Evolutionary conservation across 139 green algal genomes (phyloP).

Genomic region (Limnomonas spitsbergensis): DNA sequence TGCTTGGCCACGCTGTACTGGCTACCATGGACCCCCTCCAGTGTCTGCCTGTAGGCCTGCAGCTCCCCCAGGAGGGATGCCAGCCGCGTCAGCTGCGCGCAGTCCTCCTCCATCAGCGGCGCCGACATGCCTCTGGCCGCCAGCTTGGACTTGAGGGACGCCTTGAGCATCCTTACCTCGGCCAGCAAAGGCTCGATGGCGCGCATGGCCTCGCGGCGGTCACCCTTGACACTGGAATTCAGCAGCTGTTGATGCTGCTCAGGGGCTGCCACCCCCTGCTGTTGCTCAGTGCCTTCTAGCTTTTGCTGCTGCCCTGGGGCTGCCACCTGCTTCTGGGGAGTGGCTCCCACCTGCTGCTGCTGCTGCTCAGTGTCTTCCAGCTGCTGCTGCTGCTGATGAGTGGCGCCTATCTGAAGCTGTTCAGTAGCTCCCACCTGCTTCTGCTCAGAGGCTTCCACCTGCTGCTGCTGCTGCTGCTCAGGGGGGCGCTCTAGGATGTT

Average conservation of each 20-base stretch:
- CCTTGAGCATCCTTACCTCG: constrained; percentile 7
- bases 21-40: neutral
- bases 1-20: constrained; percentile 17
- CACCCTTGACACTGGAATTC: neutral
- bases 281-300: neutral
- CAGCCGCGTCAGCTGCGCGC: neutral
- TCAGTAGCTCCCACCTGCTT: too few relatives aligned
- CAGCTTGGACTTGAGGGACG: neutral
- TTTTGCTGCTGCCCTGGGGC: neutral
- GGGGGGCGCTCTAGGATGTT: too few relatives aligned
- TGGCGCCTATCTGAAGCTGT: too few relatives aligned
- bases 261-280: too few relatives aligned
- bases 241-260: constrained; percentile 8
- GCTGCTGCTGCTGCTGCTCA: too few relatives aligned
- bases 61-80: constrained; percentile 5
- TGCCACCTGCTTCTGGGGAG: too few relatives aligned
- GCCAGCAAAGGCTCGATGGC: constrained; percentile 14
- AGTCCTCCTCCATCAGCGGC: neutral
- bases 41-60: neutral
- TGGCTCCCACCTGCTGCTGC: too few relatives aligned
- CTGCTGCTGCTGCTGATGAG: neutral
- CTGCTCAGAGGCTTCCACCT: too few relatives aligned
- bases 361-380: neutral
- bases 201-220: neutral
- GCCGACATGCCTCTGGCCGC: neutral